Base-by-base conservation (phyloP, 129 eudicot genomes). In the Chrysanthemum lavandulifolium region DNA sequence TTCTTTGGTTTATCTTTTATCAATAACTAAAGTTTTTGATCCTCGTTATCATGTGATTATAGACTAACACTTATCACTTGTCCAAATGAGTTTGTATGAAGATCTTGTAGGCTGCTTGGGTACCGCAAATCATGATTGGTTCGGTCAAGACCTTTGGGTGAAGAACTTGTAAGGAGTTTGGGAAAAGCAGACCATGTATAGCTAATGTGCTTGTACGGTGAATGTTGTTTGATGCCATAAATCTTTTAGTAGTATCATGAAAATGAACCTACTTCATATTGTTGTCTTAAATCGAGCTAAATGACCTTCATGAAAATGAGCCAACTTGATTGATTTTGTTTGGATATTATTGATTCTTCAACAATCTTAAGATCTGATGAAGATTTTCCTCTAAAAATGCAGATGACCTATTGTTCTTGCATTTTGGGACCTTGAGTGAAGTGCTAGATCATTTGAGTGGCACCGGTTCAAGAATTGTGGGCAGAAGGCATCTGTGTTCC, bases 91-190 rank as follows among this genome's bases (percentile, higher is more conserved):
- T 74, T 86, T 95, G 80, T 95, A 95, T 68, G 99, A 95, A 80
- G 97, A 90, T 78, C 89, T 95, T 33, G 97, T 95, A 57, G n/a
- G 99, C 99, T 36, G 96, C 97, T 71, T 95, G 99, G 99, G 99
- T 95, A n/a, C 94, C 92, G 84, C 89, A 77, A 95, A 79, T 76
- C 99, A 95, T 74, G 96, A 83, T 63, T 95, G 99, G 99, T 68
- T 95, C 61, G 73, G 67, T 66, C 82, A 16, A 89, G 94, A 62
- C 99, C 97, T 67, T 36, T 90, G 74, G 99, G 99, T 66, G 83
- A 83, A 77, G 88, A 95, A 76, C 91, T 93, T 51, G 85, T 94
- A 62, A 73, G 64, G 23, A 74, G 82, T 60, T 80, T 95, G 87
- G 97, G 99, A 72, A 84, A 86, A 60, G n/a, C 91, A 86, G 52